phyloP scores from a whole-genome alignment of 441 rosid genomes.

The Erodium trifolium region DNA sequence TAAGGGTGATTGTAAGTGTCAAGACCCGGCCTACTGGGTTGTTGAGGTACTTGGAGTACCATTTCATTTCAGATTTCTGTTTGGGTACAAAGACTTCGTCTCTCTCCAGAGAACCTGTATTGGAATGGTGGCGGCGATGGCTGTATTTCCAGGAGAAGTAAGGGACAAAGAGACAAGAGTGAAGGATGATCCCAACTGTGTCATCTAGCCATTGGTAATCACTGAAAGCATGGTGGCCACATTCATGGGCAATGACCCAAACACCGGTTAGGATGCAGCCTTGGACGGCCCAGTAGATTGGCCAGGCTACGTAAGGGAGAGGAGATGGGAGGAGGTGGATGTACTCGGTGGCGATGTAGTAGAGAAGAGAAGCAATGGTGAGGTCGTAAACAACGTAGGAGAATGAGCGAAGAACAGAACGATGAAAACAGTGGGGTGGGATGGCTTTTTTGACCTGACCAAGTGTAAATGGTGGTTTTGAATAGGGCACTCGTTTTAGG shows the following conservation, averaged over 20 bases:
- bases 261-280: constrained; percentile 84
- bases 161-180: constrained; percentile 76
- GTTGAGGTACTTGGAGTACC: constrained; percentile 81
- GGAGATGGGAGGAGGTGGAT: constrained; percentile 18
- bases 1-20: constrained; percentile 44
- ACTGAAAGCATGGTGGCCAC: constrained; percentile 96
- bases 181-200: constrained; percentile 70
- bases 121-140: constrained; percentile 95
- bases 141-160: constrained; percentile 96
- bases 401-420: background rate
- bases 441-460: constrained; percentile 76
- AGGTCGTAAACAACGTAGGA: background rate
- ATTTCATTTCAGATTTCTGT: constrained; percentile 33
- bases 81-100: constrained; percentile 96
- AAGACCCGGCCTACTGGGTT: constrained; percentile 63
- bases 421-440: constrained; percentile 49
- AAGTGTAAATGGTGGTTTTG: constrained; percentile 65
- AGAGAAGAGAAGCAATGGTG: background rate
- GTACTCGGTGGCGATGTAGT: constrained; percentile 28
- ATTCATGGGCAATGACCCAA: constrained; percentile 94
- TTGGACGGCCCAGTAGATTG: constrained; percentile 65
- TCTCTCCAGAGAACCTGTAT: constrained; percentile 71
- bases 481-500: constrained; percentile 48
- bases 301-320: constrained; percentile 47
- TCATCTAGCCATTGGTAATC: constrained; percentile 88